Percentiles rank a stretch among this genome's conserved stretches.
Conservation (phyloP, 2,329 filamentous ascomycete genomes). For the Lachnellula subtilissima region DNA sequence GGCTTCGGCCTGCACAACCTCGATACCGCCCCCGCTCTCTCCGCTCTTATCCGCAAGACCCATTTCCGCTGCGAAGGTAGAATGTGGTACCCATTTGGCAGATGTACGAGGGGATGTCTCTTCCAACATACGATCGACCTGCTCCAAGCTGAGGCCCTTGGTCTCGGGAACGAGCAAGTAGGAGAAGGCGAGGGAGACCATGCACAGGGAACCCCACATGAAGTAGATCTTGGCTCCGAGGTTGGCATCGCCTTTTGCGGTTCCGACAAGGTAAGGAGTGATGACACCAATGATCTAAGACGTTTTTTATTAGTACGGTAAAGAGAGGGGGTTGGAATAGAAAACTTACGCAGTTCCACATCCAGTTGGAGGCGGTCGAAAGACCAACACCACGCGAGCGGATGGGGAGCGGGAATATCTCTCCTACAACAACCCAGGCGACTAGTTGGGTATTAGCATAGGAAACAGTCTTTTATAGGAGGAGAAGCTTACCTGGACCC, state of each 20-base stretch:
- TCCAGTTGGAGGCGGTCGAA: constrained; percentile 86
- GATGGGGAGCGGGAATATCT: constrained; percentile 86
- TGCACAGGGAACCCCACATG: constrained; percentile 66
- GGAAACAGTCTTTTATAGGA: no score
- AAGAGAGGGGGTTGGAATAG: no score
- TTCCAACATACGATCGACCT: constrained; percentile 72
- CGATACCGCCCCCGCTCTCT: no score
- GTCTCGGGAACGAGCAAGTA: constrained; percentile 79
- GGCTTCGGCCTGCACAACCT: no score
- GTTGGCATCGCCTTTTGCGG: constrained; percentile 45
- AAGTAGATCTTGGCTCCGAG: constrained; percentile 72
- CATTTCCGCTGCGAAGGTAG: constrained; percentile 27
- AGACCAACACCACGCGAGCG: constrained; percentile 82
- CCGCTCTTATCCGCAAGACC: constrained; percentile 15
- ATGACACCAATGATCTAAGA: no score
- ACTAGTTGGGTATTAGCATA: background rate
- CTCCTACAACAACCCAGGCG: constrained; percentile 78
- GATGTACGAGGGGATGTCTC: constrained; percentile 39
- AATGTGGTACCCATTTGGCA: constrained; percentile 24
- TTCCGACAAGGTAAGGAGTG: no score
- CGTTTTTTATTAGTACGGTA: no score
- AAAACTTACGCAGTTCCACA: constrained; percentile 64
- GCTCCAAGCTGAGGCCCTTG: constrained; percentile 76
- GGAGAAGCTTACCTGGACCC: constrained; percentile 51
- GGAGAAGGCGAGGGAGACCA: constrained; percentile 66